Percentiles rank a stretch among this genome's conserved stretches.
Evolutionary conservation across 2,329 filamentous ascomycete genomes (phyloP).

Genomic region (Monosporascus ibericus): DNA sequence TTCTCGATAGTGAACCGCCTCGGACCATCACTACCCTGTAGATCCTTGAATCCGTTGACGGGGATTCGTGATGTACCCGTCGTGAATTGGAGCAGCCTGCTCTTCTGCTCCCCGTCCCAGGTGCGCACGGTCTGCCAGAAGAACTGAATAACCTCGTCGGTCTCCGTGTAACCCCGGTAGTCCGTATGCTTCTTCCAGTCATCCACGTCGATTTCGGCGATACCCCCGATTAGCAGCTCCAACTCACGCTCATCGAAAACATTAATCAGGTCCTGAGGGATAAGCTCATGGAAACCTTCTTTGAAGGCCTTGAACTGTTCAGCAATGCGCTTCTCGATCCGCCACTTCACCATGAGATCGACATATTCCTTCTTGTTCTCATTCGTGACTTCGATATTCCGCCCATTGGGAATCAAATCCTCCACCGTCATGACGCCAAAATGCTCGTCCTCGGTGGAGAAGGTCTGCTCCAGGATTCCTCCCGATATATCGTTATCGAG

Average conservation of each 20-base stretch:
- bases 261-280: slow-evolving; percentile 92
- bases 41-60: slow-evolving; percentile 98
- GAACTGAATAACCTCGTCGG: slow-evolving; percentile 93
- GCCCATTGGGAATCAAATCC: slow-evolving; percentile 83
- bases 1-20: slow-evolving; percentile 97
- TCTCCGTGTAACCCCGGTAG: slow-evolving; percentile 97
- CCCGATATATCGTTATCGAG: slow-evolving; percentile 93
- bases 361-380: slow-evolving; percentile 99
- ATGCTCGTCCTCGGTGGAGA: slow-evolving; percentile 93
- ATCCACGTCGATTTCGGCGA: slow-evolving; percentile 98
- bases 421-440: slow-evolving; percentile 94
- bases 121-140: slow-evolving; percentile 97
- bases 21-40: slow-evolving; percentile 94
- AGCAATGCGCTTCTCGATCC: slow-evolving; percentile 95
- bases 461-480: slow-evolving; percentile 89
- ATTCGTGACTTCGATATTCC: slow-evolving; percentile 93
- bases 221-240: slow-evolving; percentile 93
- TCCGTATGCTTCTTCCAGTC: slow-evolving; percentile 99
- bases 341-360: slow-evolving; percentile 97
- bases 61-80: slow-evolving; percentile 97
- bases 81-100: slow-evolving; percentile 88
- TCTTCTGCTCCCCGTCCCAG: slow-evolving; percentile 99
- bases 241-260: slow-evolving; percentile 98
- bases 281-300: slow-evolving; percentile 94
- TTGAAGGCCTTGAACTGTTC: slow-evolving; percentile 99